Conservation (phyloP, 2,329 filamentous ascomycete species). For the Bipolaris victoriae region DNA sequence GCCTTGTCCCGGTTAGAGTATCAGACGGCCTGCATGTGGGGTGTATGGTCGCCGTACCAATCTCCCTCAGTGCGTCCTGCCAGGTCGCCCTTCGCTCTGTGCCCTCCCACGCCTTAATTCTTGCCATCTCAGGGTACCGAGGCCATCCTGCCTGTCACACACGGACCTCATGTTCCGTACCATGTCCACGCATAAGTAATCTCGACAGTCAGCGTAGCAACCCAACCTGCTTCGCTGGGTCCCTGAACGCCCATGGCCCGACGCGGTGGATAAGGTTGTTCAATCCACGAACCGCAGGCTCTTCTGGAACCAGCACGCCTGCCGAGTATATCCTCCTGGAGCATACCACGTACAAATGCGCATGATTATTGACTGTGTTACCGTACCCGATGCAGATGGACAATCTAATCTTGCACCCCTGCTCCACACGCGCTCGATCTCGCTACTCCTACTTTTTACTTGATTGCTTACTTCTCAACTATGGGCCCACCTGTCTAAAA, state of each 20-base stretch:
- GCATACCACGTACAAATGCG: constrained; percentile 29
- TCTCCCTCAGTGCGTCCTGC: constrained; percentile 11
- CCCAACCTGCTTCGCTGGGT: constrained; percentile 30
- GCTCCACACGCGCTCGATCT: constrained; percentile 17
- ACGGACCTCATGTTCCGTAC: constrained; percentile 34
- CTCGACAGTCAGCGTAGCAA: constrained; percentile 26
- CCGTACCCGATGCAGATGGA: constrained; percentile 28
- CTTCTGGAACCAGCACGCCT: constrained; percentile 22
- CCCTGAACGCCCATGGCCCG: constrained; percentile 42
- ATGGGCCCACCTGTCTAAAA: background rate
- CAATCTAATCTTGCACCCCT: constrained; percentile 34
- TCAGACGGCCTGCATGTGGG: constrained; percentile 11
- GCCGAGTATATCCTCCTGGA: constrained; percentile 5
- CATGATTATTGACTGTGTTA: constrained; percentile 37
- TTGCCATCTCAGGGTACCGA: constrained; percentile 20
- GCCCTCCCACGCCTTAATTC: constrained; percentile 8
- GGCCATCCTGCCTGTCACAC: constrained; percentile 31
- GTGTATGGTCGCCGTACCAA: constrained; percentile 13
- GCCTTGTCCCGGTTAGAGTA: constrained; percentile 9
- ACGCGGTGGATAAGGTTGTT: constrained; percentile 44
- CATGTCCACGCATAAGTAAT: constrained; percentile 23
- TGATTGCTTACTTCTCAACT: background rate
- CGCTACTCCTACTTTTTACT: background rate
- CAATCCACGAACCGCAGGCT: constrained; percentile 36
- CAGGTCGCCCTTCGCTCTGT: constrained; percentile 9